Conservation (phyloP, 2,329 filamentous ascomycete genomes). For the Neopestalotiopsis sp. region DNA sequence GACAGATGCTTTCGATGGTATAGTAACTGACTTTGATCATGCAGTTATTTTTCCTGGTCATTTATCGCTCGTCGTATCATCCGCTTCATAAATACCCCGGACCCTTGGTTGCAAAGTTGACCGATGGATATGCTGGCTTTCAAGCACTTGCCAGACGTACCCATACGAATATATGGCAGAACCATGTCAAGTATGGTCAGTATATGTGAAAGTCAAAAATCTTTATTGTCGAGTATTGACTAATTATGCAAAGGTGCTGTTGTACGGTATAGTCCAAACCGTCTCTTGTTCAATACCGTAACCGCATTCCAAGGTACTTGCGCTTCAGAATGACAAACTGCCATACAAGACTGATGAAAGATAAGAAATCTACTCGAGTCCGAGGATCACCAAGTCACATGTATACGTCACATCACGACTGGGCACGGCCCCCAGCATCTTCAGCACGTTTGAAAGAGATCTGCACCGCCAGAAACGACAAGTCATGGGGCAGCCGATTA, state of each 20-base stretch:
- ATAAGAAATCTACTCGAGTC: constrained; percentile 27
- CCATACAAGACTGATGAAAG: background rate
- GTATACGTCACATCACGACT: constrained; percentile 23
- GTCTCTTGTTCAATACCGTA: constrained; percentile 26
- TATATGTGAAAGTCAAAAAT: background rate
- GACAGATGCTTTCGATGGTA: background rate
- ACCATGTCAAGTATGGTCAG: constrained; percentile 11
- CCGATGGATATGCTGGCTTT: constrained; percentile 8
- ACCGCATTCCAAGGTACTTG: constrained; percentile 19
- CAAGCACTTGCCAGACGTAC: background rate
- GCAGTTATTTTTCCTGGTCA: background rate
- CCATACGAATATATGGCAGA: background rate
- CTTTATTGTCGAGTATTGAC: background rate
- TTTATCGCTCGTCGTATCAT: constrained; percentile 1
- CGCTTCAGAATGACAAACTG: background rate
- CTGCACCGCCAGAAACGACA: constrained; percentile 15
- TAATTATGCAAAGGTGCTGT: constrained; percentile 19
- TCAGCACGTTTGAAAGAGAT: constrained; percentile 16
- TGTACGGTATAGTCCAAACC: constrained; percentile 25
- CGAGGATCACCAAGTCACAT: constrained; percentile 24
- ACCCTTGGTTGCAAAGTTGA: constrained; percentile 5
- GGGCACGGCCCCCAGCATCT: constrained; percentile 21
- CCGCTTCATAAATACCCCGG: constrained; percentile 12
- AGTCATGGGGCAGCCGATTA: constrained; percentile 15
- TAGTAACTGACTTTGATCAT: background rate